Percentiles rank a stretch among this genome's conserved stretches.
phyloP scores from a whole-genome alignment of 345 rosid species.

The Triadica sebifera region DNA sequence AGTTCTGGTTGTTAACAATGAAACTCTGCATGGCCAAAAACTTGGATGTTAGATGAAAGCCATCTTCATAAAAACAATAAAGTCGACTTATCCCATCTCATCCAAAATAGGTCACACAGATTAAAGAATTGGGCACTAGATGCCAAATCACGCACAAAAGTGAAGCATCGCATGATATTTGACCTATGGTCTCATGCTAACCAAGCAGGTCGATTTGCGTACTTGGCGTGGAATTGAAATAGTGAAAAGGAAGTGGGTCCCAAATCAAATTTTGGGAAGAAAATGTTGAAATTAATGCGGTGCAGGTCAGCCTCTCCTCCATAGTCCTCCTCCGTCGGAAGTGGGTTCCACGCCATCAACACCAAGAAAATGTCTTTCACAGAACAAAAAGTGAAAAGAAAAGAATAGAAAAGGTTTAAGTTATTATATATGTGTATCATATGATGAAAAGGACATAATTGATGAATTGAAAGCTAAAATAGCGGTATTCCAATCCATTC shows the following conservation, averaged over 20 bases:
- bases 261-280: not conserved
- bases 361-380: not conserved
- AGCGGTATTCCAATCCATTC: constrained; percentile 12
- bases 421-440: not conserved
- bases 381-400: too few relatives aligned
- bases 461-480: not conserved
- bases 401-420: not conserved
- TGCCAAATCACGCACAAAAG: not conserved
- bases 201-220: constrained; percentile 10
- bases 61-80: too few relatives aligned
- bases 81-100: too few relatives aligned
- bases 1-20: too few relatives aligned
- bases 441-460: not conserved
- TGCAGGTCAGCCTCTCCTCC: constrained; percentile 50
- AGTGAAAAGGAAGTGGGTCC: constrained; percentile 19
- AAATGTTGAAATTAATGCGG: constrained; percentile 35
- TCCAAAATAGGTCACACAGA: too few relatives aligned
- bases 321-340: constrained; percentile 57
- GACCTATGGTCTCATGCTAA: constrained; percentile 7
- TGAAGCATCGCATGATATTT: constrained; percentile 14
- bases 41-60: too few relatives aligned
- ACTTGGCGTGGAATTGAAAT: constrained; percentile 8
- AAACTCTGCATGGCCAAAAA: too few relatives aligned
- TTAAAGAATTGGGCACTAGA: not conserved
- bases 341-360: constrained; percentile 69